Base-by-base conservation (phyloP, 169 alveolate genomes). In the Cryptosporidium sp. region DNA sequence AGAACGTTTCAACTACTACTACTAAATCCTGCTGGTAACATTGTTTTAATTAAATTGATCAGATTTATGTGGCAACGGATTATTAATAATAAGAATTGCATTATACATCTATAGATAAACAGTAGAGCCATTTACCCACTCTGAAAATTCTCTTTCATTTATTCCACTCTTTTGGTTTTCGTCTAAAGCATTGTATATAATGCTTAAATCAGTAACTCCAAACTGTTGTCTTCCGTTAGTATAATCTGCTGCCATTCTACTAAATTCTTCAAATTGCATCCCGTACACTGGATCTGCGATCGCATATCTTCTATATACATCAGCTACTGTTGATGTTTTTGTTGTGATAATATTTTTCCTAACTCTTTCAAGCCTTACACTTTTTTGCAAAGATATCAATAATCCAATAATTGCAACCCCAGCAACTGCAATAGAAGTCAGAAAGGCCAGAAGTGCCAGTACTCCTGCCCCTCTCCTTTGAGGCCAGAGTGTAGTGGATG, bases 221-320 rank as follows among this genome's bases (percentile, higher is more conserved):
- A 95, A 96, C 75, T 95, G 97, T 58, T 94, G 93, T 53, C 94
- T 86, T 37, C 97, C 98, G 35, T 94, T 93, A 3, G 98, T 94
- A 85, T 92, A 94, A 84, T 96, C 98, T 4, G 98, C 95, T 69
- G 97, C 94, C 93, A 96, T 94, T 45, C 97, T 85, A 75, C 96
- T 96, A 84, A 96, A 96, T 86, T 96, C 98, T 91, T 96, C 95
- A 75, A 96, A 94, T 87, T 96, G 98, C 97, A 96, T 94, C 56
- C 98, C 98, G 60, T 96, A 96, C 45, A 93, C 96, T 18, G 97
- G 97, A 86, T 96, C 98, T 14, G 96, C 94, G 69, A 93, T 91
- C 35, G 97, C 97, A 69, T 96, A 96, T 73, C 95, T 94, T 70
- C 96, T 87, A 91, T 95, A 96, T 42, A 94, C 93, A 85, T 96